Conservation (phyloP, 2,329 filamentous ascomycete species). For the Seiridium unicorne region DNA sequence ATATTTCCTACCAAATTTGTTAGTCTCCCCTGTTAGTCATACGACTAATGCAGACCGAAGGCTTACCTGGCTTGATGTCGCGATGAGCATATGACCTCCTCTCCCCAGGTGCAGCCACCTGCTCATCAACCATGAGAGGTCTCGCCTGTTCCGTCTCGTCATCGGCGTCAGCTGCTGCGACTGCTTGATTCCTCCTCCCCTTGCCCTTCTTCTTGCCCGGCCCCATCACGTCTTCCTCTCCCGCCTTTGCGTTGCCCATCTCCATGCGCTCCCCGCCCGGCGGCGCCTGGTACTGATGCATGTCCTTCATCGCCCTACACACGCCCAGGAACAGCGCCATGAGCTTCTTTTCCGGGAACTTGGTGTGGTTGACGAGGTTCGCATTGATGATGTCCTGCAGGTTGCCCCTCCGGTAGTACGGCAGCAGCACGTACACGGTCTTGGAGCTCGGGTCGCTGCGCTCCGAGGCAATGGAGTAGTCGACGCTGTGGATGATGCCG, state of each 20-base stretch:
- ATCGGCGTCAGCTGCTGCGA: constrained; percentile 56
- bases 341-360: constrained; percentile 82
- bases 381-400: constrained; percentile 98
- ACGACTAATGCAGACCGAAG: neutral
- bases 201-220: constrained; percentile 28
- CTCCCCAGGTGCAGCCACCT: constrained; percentile 66
- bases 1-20: constrained; percentile 66
- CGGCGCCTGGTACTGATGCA: constrained; percentile 80
- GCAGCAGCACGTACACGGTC: constrained; percentile 94
- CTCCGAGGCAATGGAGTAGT: constrained; percentile 52
- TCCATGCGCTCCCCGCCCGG: constrained; percentile 49
- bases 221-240: constrained; percentile 39
- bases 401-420: constrained; percentile 93
- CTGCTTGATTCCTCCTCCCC: constrained; percentile 31
- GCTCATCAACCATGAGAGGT: constrained; percentile 80
- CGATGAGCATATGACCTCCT: constrained; percentile 85
- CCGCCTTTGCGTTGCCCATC: constrained; percentile 41
- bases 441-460: constrained; percentile 68
- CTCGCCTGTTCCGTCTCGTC: constrained; percentile 75
- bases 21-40: neutral
- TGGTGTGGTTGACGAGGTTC: constrained; percentile 91
- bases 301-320: constrained; percentile 80
- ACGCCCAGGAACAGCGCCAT: constrained; percentile 92
- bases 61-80: constrained; percentile 91
- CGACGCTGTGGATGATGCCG: constrained; percentile 62